phyloP scores from a whole-genome alignment of 2,329 filamentous ascomycete species.

The Incumbomyces lentus region DNA sequence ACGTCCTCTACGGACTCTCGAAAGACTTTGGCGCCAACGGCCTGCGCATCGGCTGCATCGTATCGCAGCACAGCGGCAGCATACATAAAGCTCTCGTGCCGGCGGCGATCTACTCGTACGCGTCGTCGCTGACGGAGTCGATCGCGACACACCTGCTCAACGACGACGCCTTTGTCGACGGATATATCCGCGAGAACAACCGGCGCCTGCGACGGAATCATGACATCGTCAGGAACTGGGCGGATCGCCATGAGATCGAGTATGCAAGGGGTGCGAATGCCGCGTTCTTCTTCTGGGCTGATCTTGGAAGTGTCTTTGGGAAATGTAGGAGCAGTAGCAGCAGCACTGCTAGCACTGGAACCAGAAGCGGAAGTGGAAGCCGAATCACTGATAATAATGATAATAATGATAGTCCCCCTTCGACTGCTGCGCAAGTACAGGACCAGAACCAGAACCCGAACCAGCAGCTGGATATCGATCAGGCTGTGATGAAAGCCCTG shows the following conservation, averaged over 20 bases:
- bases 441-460: no score
- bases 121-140: constrained; percentile 36
- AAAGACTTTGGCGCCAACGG: constrained; percentile 50
- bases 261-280: constrained; percentile 43
- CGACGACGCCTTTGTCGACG: constrained; percentile 34
- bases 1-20: constrained; percentile 40
- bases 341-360: background rate
- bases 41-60: constrained; percentile 41
- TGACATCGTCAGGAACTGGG: constrained; percentile 27
- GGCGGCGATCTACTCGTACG: constrained; percentile 38
- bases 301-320: constrained; percentile 32
- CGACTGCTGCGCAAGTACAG: no score
- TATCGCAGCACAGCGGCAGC: constrained; percentile 37
- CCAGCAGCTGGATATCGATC: no score
- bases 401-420: no score
- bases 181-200: constrained; percentile 37
- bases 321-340: background rate
- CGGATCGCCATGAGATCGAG: constrained; percentile 34
- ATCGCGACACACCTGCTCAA: constrained; percentile 32
- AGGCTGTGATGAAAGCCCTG: constrained; percentile 17
- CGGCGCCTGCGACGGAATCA: constrained; percentile 33
- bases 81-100: constrained; percentile 32
- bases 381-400: background rate
- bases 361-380: background rate
- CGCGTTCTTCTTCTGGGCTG: constrained; percentile 48